These are phyloP conservation scores for Biscogniauxia sp. DNA, from an alignment of 2,329 filamentous ascomycete species.

Conservation along the genomic window DNA sequence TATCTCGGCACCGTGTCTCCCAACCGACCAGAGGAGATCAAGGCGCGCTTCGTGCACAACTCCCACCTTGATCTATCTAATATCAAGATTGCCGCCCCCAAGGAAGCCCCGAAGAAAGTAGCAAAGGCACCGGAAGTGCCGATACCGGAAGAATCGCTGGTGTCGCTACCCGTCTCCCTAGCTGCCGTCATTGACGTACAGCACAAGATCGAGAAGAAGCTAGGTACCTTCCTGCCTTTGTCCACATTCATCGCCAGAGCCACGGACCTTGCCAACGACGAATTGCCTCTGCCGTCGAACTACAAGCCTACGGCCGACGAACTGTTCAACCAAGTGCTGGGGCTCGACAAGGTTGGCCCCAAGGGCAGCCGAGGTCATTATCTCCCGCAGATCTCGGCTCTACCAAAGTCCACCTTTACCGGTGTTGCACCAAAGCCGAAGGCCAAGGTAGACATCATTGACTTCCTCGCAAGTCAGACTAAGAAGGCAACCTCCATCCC, in stretches of 20 bases:
- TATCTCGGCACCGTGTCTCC: slow-evolving; percentile 77
- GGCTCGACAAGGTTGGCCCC: slow-evolving; percentile 53
- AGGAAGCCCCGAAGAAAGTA: slow-evolving; percentile 40
- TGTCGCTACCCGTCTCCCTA: slow-evolving; percentile 77
- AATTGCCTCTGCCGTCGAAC: slow-evolving; percentile 66
- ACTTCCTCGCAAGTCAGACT: slow-evolving; percentile 61
- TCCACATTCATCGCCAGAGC: slow-evolving; percentile 86
- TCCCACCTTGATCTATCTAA: slow-evolving; percentile 90
- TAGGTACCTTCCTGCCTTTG: slow-evolving; percentile 79
- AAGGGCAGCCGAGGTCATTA: slow-evolving; percentile 61
- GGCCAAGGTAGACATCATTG: slow-evolving; percentile 74
- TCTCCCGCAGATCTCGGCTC: slow-evolving; percentile 66
- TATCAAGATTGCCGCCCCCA: slow-evolving; percentile 71
- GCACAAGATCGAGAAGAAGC: slow-evolving; percentile 70
- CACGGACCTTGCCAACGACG: slow-evolving; percentile 81
- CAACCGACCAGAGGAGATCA: slow-evolving; percentile 68
- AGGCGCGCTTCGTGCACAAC: slow-evolving; percentile 70
- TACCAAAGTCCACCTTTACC: slow-evolving; percentile 47
- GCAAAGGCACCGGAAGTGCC: slow-evolving; percentile 39
- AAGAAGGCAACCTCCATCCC: slow-evolving; percentile 27
- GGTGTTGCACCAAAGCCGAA: slow-evolving; percentile 34
- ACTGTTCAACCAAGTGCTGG: slow-evolving; percentile 86
- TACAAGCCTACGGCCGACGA: slow-evolving; percentile 71
- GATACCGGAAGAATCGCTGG: slow-evolving; percentile 48
- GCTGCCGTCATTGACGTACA: slow-evolving; percentile 76